Evolutionary conservation across 129 eudicot species (phyloP), one percentile per base, ranked within the genome.

Genomic region (Solidago caesia): DNA sequence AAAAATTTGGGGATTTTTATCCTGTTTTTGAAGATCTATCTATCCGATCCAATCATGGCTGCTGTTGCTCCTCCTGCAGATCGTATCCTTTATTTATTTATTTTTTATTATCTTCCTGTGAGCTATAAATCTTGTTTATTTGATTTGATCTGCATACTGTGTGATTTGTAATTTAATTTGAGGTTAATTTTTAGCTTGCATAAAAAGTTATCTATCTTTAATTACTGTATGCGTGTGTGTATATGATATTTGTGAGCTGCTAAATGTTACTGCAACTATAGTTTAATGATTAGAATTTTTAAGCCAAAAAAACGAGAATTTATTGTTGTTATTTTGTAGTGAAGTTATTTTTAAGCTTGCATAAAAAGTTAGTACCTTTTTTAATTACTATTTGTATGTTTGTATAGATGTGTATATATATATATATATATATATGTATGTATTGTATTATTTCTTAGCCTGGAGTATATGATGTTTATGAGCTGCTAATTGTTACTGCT

Each of bases 31-130:
- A 44, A 81, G 87, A 77, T 84, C 84, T 64, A 81, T 84, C 79
- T 71, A 21, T 75, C 62, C 61, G 58, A 15, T 74, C 73, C 46
- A 39, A 58, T n/a, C 70, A 89, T 89, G 96, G 92, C 96, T 44
- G 51, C 92, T 59, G 86, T 87, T 83, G 83, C 88, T 78, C 82
- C 89, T 52, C 80, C 86, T 44, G 84, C 96, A 63, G 96, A 90
- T 82, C 92, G 93, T 90, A 90, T 81, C 91, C 87, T 87, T 77
- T 46, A 61, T 15, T 44, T 21, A 21, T 21, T 52, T 21, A n/a
- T 15, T 4, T 5, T 16, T 53, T 14, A 51, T 12, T 12, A n/a
- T n/a, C n/a, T 5, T 14, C n/a, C 16, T 52, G 11, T 56, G 15
- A 2, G 61, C 21, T 56, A n/a, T 6, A 12, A 56, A n/a, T 56